Evolutionary conservation across 164 flowering plant species (phyloP), one percentile per base, ranked within the genome.

Genomic region (Cinnamomum micranthum): DNA sequence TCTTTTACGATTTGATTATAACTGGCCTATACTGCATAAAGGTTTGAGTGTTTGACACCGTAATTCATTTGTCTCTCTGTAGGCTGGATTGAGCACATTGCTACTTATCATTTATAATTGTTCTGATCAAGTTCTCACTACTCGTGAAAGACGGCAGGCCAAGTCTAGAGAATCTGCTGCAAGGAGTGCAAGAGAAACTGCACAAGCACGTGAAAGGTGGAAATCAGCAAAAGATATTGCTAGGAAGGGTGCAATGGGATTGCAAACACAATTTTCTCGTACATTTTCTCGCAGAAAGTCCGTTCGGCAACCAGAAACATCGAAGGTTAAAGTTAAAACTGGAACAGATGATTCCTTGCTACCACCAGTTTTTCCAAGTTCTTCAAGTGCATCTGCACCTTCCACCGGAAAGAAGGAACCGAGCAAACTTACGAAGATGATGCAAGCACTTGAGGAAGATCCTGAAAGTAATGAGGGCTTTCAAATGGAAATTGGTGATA

Each of bases 171-270:
- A 94, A 76, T 88, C 86, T 70, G 99, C 99, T 12, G 91, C 87
- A 65, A 90, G 85, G 81, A 93, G 97, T 78, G 98, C 92, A 66
- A 83, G 91, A 76, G 95, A 90, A 85, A 90, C 93, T 69, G 93
- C 91, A 70, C 94, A 88, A 80, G 93, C 99, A 66, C 92, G 92
- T 72, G 88, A 96, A 80, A 94, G 89, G 81, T 96, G 98, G 98
- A 90, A 90, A 81, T 72, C 89, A 73, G 98, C 99, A 75, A 92
- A 84, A 81, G 91, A 90, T 68, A 78, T 82, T 71, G 98, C 97
- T 51, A 91, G 85, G 84, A 90, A 89, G 76, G 81, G 77, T 81
- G 94, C 92, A 28, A 12, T 82, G 70, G 99, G 92, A 58, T 77
- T 95, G 59, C 93, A 87, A 81, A 33, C 87, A 64, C 88, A 86